Evolutionary conservation across 345 rosid genomes (phyloP), one percentile per base, ranked within the genome.

Genomic region (Stellera chamaejasme): DNA sequence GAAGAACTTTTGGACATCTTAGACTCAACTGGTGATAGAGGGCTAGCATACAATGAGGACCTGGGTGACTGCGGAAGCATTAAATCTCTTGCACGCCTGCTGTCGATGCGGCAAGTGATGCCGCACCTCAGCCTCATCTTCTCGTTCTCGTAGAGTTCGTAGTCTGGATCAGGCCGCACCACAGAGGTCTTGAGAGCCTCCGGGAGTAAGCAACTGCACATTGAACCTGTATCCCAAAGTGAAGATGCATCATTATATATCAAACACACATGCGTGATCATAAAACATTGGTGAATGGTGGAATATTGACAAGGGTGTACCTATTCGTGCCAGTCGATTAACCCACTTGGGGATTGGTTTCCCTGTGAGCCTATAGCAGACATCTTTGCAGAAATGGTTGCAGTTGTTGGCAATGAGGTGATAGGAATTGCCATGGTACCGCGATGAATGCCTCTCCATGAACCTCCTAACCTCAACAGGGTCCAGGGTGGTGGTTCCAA

Each of bases 261-360:
- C 48, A 68, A 36, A 42, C 61, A 32, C 26, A n/a, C n/a, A n/a
- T n/a, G n/a, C n/a, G n/a, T n/a, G 58, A 61, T 13, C 48, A 32
- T 28, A 16, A 9, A 39, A 32, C 39, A 3, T 32, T 3, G 39
- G 55, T 19, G 28, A 52, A 51, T 57, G 11, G 52, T 32, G 51
- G 23, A 19, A 27, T n/a, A n/a, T n/a, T 2, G 11, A 32, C 25
- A 16, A 48, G 45, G 42, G 48, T 11, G 39, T 79, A 88, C 96
- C 95, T 78, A 89, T 83, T 66, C 66, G 66, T 1, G 97, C 97
- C 23, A 89, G 89, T 10, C 97, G 85, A 55, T 89, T 89, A 54
- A 89, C 91, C 97, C 97, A 89, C 69, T 85, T 86, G 0, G 97
- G 95, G 63, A 89, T 83, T 45, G 65, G 64, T 50, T 83, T 89